Base-by-base conservation (phyloP, 352 stramenopile genomes). In the Pythium scleroteichum region DNA sequence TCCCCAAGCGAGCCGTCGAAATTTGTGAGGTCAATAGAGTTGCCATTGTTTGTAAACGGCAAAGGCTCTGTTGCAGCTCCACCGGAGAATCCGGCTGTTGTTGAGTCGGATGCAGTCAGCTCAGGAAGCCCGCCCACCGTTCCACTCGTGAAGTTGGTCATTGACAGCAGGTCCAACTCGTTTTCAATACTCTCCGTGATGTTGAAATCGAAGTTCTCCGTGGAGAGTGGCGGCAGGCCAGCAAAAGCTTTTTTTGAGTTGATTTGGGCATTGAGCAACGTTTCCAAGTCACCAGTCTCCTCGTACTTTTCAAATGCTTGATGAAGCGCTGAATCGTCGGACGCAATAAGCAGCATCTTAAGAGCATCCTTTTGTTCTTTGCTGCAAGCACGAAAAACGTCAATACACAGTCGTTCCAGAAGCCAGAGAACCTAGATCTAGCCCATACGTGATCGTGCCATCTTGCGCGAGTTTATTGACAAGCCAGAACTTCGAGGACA, bases 401-500 rank as follows among this genome's bases (percentile, higher is more conserved):
- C 20, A 46, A 27, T 22, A n/a, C 19, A 61, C 22, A 59, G 32
- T 26, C 26, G 16, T 29, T 26, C 41, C 17, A 49, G 6, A 53
- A 8, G n/a, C n/a, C n/a, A n/a, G n/a, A n/a, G 39, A 19, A 32
- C 12, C 2, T 3, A 32, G 9, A 17, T 5, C 23, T 20, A n/a
- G 1, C 26, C 69, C 75, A 29, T 59, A 86, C 76, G 64, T 80
- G 71, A 93, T 93, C 69, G 87, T 88, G 33, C 84, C 84, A 59
- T 76, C 90, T 35, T 79, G 72, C 12, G 84, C 84, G 42, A 93
- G 75, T 42, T 88, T 91, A 74, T 93, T 91, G 32, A 93, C 78
- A 35, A 91, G 84, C 84, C 79, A 91, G 45, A 90, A 93, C 68
- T 93, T 93, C 68, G 81, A 91, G 62, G 84, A 93, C 12, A 93